Conservation (phyloP, 2,329 filamentous ascomycete species). For the Ilyonectria mors-panacis region DNA sequence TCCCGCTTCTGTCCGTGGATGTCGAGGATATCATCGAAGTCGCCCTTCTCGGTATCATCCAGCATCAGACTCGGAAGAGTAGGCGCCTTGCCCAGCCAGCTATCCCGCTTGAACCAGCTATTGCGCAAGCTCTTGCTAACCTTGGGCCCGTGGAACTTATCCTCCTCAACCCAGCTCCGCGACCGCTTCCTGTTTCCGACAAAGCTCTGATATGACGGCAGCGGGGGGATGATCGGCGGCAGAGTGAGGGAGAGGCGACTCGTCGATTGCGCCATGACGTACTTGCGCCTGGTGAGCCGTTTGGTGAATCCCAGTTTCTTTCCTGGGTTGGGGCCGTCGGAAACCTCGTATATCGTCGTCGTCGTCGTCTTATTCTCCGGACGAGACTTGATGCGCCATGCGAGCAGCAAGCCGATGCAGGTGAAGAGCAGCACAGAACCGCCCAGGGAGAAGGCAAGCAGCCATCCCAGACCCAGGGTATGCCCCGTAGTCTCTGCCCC, state of each 20-base stretch:
- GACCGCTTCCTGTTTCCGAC: constrained; percentile 46
- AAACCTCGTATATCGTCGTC: constrained; percentile 50
- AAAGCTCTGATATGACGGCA: constrained; percentile 53
- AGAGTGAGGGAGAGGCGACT: constrained; percentile 51
- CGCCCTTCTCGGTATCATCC: constrained; percentile 45
- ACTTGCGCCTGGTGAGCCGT: constrained; percentile 52
- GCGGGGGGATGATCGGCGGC: constrained; percentile 52
- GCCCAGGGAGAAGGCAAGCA: constrained; percentile 63
- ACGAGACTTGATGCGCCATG: constrained; percentile 53
- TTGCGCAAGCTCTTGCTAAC: constrained; percentile 51
- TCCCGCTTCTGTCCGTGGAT: constrained; percentile 38
- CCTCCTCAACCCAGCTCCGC: constrained; percentile 65
- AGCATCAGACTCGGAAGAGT: constrained; percentile 55
- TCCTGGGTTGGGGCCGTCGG: constrained; percentile 34
- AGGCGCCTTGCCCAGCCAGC: constrained; percentile 53
- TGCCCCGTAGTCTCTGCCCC: constrained; percentile 23
- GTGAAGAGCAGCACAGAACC: constrained; percentile 64
- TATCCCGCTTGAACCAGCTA: constrained; percentile 52
- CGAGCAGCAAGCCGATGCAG: constrained; percentile 59
- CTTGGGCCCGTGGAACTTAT: constrained; percentile 64
- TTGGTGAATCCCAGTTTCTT: constrained; percentile 42
- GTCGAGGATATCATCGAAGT: constrained; percentile 29
- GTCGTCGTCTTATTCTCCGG: constrained; percentile 36
- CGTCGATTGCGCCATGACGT: constrained; percentile 44
- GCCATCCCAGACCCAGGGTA: constrained; percentile 54